Base-by-base conservation (phyloP, 441 rosid species). In the Viola pubescens region DNA sequence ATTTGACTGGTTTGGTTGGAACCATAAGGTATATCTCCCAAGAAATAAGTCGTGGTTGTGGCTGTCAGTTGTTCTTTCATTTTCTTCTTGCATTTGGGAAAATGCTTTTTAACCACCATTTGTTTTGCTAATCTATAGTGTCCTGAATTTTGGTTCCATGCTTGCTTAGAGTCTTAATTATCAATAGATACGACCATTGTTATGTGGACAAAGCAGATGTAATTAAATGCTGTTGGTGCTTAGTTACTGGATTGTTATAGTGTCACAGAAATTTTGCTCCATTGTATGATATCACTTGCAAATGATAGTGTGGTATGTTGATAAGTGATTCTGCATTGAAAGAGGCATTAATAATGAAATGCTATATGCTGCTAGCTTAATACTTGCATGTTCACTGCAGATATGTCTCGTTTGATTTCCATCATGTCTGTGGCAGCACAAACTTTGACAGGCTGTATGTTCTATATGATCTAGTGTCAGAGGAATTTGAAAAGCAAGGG, bases 371-470 rank as follows among this genome's bases (percentile, higher is more conserved):
- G 34, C 34, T 12, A 56, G 54, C 56, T 70, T 45, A 43, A 43
- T 37, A 34, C 39, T 58, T 64, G 26, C 48, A 34, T 19, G 51
- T 67, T 71, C 61, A 3, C 54, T 62, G 70, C 94, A 92, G 98
- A 80, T 92, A 84, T 64, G 69, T 87, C 55, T 72, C 94, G 19
- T 92, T 89, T 65, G 97, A 92, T 70, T 92, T 89, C 60, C 98
- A 92, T 70, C 81, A 75, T 66, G 55, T 81, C 26, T 89, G 97
- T 74, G 96, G 97, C 74, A 86, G 66, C 68, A 72, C 94, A 63
- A 87, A 88, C 74, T 92, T 87, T 61, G 96, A 81, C 64, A 89
- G 84, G 64, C 81, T 92, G 43, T 65, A 79, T n/a, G 53, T 86
- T 66, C 78, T 92, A 19, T 87, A 92, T 70, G 85, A 89, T 70